A percentile compares a stretch with the other conserved stretches of the same genome.
phyloP scores from a whole-genome alignment of 345 rosid species.

The Hevea brasiliensis region DNA sequence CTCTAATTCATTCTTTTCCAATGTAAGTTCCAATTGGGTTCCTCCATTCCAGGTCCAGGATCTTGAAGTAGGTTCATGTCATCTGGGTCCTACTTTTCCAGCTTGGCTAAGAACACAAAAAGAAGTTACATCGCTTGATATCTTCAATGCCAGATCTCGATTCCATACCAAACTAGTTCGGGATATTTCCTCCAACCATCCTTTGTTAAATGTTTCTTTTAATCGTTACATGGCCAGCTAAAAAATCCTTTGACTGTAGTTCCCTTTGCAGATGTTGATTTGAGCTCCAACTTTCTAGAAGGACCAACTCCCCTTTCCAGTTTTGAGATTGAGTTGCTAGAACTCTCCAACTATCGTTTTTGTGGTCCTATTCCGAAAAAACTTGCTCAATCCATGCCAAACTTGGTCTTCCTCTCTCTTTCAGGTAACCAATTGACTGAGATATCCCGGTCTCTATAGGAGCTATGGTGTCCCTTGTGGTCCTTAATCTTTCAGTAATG shows the following conservation, averaged over 20 bases:
- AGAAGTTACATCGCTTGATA: conserved; percentile 33
- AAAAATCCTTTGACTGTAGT: conserved; percentile 11
- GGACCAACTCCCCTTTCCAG: conserved; percentile 21
- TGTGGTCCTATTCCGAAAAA: conserved; percentile 18
- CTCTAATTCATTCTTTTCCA: conserved; percentile 41
- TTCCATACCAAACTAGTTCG: conserved; percentile 49
- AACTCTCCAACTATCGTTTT: conserved; percentile 17
- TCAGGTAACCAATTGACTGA: conserved; percentile 13
- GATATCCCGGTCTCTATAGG: conserved; percentile 14
- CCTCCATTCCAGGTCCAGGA: conserved; percentile 53
- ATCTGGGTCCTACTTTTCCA: conserved; percentile 55
- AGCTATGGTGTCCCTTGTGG: conserved; percentile 5
- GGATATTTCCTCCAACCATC: conserved; percentile 18
- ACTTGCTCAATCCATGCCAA: not conserved
- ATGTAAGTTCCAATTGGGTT: conserved; percentile 46
- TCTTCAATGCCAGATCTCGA: conserved; percentile 52
- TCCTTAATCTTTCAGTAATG: conserved; percentile 20
- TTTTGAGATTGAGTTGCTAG: conserved; percentile 10
- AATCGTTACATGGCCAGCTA: conserved; percentile 16
- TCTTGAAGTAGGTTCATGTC: conserved; percentile 52
- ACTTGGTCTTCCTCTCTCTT: conserved; percentile 19
- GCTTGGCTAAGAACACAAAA: conserved; percentile 62
- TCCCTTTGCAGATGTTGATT: conserved; percentile 24
- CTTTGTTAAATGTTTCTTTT: conserved; percentile 19
- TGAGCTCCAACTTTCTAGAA: conserved; percentile 27